phyloP scores from a whole-genome alignment of 2,329 filamentous ascomycete species.

The Colletotrichum sp. region DNA sequence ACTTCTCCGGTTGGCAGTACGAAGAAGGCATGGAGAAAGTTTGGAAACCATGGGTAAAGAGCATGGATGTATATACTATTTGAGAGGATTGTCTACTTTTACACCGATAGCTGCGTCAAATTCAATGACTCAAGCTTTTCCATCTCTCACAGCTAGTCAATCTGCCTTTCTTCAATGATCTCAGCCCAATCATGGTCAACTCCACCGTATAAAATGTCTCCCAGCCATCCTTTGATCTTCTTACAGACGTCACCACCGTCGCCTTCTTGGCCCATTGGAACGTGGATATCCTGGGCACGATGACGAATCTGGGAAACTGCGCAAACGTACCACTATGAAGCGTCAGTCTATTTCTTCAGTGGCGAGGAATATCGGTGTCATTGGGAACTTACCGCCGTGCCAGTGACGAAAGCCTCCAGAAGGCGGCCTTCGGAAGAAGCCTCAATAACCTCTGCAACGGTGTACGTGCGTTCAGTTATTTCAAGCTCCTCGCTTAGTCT shows the following conservation, averaged over 20 bases:
- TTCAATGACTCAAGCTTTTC: fast-evolving
- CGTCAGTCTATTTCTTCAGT: too few species aligned
- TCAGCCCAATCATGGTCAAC: background rate
- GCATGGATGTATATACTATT: slow-evolving; percentile 30
- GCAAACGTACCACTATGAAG: background rate
- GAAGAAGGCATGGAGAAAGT: slow-evolving; percentile 48
- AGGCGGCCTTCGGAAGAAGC: background rate
- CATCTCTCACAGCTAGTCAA: background rate
- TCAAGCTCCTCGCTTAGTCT: background rate
- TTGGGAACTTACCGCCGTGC: background rate
- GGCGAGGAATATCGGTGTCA: background rate
- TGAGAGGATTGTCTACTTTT: background rate
- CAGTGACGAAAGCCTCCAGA: background rate
- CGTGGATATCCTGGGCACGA: background rate
- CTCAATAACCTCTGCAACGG: background rate
- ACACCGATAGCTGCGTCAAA: background rate
- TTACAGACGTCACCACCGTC: background rate
- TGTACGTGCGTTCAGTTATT: background rate
- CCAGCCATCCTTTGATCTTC: background rate
- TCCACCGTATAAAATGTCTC: background rate
- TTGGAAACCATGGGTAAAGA: slow-evolving; percentile 54
- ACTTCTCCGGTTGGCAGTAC: slow-evolving; percentile 52
- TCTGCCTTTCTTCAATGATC: background rate
- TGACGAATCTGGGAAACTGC: background rate
- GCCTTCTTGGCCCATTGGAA: background rate